Evolutionary conservation across 140 eudicot genomes (phyloP).

Genomic region (Anethum foeniculum): DNA sequence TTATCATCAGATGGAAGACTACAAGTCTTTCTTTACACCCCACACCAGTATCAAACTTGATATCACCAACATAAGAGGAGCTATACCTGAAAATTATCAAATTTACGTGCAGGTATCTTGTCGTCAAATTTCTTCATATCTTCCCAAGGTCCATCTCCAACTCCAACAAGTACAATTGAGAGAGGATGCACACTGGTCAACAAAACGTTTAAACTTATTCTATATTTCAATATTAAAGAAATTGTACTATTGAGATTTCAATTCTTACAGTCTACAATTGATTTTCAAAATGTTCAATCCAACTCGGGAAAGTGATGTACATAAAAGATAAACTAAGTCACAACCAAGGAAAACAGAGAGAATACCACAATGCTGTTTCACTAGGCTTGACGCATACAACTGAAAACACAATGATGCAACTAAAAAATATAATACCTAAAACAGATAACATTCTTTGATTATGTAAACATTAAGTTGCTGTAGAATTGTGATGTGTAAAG

Average conservation of each 20-base stretch:
- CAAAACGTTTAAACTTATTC: neutral
- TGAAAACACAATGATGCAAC: neutral
- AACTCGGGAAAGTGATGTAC: neutral
- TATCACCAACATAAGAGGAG: neutral
- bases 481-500: neutral
- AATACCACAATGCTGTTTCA: neutral
- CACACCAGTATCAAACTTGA: neutral
- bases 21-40: neutral
- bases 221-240: neutral
- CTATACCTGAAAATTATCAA: constrained; percentile 76
- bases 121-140: constrained; percentile 79
- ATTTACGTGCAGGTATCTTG: constrained; percentile 66
- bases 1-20: neutral
- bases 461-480: neutral
- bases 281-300: neutral
- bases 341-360: neutral
- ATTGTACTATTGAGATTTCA: neutral
- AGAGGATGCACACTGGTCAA: constrained; percentile 53
- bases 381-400: neutral
- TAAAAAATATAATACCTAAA: neutral
- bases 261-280: neutral
- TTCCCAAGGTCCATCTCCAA: constrained; percentile 96
- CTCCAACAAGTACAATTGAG: constrained; percentile 72
- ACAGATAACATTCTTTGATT: neutral
- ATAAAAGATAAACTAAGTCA: no score